phyloP scores from a whole-genome alignment of 495 filamentous ascomycete species.

The Cryomyces minteri region DNA sequence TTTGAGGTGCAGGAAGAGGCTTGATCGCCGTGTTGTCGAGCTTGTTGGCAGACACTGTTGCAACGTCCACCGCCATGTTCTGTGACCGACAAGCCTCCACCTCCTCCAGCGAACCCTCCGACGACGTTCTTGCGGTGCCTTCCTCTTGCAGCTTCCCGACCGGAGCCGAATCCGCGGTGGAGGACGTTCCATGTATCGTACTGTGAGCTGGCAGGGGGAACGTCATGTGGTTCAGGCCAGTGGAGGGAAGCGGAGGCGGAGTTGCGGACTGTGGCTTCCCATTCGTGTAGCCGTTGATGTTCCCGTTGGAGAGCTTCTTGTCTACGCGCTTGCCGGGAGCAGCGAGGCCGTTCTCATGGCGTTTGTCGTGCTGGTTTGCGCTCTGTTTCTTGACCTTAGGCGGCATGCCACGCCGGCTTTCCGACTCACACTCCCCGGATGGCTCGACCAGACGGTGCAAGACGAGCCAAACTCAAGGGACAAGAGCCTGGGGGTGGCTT shows the following conservation, averaged over 20 bases:
- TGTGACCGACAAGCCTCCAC: not conserved
- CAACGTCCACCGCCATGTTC: conserved; percentile 3
- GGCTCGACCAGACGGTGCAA: not conserved
- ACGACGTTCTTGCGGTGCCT: not conserved
- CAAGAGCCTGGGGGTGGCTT: too few species aligned
- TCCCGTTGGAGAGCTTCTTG: conserved; percentile 44
- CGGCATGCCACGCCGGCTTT: not conserved
- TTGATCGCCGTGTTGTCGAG: not conserved
- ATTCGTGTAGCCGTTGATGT: conserved; percentile 37
- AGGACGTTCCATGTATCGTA: not conserved
- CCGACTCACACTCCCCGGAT: not conserved
- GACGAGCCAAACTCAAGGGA: not conserved
- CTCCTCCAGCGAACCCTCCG: not conserved
- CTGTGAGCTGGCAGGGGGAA: conserved; percentile 9
- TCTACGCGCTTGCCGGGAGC: conserved; percentile 66
- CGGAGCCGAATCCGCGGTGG: not conserved
- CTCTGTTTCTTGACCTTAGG: not conserved
- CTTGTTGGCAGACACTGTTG: not conserved
- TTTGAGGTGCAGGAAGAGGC: conserved; percentile 26
- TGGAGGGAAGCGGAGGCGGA: conserved; percentile 20
- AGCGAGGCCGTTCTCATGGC: conserved; percentile 77
- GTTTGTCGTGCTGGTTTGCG: conserved; percentile 37
- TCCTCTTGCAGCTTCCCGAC: not conserved
- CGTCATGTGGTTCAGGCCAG: conserved; percentile 8
- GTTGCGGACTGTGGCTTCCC: conserved; percentile 24